phyloP scores from a whole-genome alignment of 2,329 filamentous ascomycete species.

The Aspergillus sp. region DNA sequence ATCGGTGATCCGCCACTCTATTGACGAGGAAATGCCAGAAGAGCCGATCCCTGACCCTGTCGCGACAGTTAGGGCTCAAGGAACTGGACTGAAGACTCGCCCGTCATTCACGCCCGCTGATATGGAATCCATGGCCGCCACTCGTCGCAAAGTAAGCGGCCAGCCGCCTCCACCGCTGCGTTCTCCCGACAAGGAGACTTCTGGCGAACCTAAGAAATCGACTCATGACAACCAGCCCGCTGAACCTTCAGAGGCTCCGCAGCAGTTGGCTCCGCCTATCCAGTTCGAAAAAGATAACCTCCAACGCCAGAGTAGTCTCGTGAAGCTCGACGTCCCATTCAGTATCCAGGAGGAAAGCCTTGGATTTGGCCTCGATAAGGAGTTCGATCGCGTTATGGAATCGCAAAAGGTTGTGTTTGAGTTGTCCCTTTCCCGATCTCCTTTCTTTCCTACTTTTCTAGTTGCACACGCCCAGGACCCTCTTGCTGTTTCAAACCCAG shows the following conservation, averaged over 20 bases:
- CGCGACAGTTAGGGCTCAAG: constrained; percentile 81
- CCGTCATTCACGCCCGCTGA: constrained; percentile 82
- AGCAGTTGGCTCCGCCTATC: constrained; percentile 19
- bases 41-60: constrained; percentile 68
- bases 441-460: constrained; percentile 9
- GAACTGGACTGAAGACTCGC: constrained; percentile 78
- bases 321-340: constrained; percentile 73
- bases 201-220: constrained; percentile 12
- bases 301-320: constrained; percentile 61
- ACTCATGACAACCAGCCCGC: constrained; percentile 6
- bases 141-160: constrained; percentile 73
- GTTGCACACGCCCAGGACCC: constrained; percentile 6
- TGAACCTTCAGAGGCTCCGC: constrained; percentile 8
- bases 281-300: constrained; percentile 8
- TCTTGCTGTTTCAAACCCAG: constrained; percentile 6
- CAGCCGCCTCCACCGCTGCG: constrained; percentile 44
- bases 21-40: constrained; percentile 40
- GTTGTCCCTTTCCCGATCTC: constrained; percentile 33
- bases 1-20: constrained; percentile 76
- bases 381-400: constrained; percentile 92
- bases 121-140: constrained; percentile 72
- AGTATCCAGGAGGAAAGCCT: constrained; percentile 57
- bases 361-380: constrained; percentile 76
- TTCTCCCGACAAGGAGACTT: constrained; percentile 13
- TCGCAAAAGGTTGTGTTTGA: constrained; percentile 80